Percentiles rank a stretch among this genome's conserved stretches.
Evolutionary conservation across 192 early-diverging fungal species (phyloP).

Genomic region (Coemansia sp.): DNA sequence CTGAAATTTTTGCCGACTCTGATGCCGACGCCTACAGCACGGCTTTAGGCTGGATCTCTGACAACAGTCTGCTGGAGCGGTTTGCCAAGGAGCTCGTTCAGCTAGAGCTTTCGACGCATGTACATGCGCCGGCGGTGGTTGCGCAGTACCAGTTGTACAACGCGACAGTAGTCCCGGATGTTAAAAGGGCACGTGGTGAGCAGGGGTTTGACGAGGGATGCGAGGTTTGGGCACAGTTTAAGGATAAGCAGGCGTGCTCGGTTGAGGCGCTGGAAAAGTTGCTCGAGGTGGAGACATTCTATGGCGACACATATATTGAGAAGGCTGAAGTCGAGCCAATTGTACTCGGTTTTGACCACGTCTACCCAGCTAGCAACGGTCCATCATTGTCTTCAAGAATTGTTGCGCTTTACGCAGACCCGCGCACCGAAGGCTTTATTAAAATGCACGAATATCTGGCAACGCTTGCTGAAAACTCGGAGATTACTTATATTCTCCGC

Average conservation of each 20-base stretch:
- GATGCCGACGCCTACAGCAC: constrained; percentile 54
- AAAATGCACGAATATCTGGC: constrained; percentile 58
- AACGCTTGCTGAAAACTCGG: constrained; percentile 46
- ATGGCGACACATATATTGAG: constrained; percentile 34
- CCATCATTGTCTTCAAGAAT: constrained; percentile 1
- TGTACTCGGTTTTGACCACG: constrained; percentile 63
- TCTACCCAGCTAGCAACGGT: constrained; percentile 21
- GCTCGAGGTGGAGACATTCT: constrained; percentile 42
- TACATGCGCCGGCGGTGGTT: constrained; percentile 74
- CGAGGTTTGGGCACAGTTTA: constrained; percentile 66
- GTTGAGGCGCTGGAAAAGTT: constrained; percentile 44
- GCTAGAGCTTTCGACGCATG: constrained; percentile 67
- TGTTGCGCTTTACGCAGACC: constrained; percentile 76
- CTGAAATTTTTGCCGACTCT: constrained; percentile 19
- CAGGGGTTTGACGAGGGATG: constrained; percentile 62
- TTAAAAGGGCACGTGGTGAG: constrained; percentile 30
- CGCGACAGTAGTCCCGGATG: constrained; percentile 60
- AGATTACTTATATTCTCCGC: constrained; percentile 67
- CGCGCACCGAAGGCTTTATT: constrained; percentile 58
- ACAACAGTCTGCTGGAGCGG: constrained; percentile 36
- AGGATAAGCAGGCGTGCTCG: constrained; percentile 67
- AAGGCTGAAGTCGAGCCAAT: constrained; percentile 28
- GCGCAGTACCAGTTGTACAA: constrained; percentile 81
- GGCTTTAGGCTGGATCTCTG: constrained; percentile 52
- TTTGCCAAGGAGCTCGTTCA: constrained; percentile 61